phyloP scores from a whole-genome alignment of 441 rosid genomes.

The Macaranga tanarius region DNA sequence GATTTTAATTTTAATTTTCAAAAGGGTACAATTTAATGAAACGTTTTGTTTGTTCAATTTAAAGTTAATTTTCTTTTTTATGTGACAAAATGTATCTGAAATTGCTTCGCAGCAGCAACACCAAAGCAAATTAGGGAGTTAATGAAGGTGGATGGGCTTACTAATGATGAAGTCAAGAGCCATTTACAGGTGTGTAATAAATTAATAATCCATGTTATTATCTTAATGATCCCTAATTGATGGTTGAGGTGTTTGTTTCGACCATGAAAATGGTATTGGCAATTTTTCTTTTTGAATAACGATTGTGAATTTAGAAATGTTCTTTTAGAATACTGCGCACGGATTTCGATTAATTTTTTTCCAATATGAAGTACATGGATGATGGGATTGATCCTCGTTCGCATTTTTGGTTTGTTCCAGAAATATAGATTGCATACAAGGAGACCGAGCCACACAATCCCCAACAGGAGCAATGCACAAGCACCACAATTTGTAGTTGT shows the following conservation, averaged over 20 bases:
- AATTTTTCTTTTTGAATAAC: neutral
- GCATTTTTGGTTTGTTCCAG: conserved; percentile 35
- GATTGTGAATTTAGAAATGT: neutral
- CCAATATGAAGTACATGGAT: no score
- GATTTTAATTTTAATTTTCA: neutral
- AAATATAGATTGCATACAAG: conserved; percentile 90
- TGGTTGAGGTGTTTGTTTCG: no score
- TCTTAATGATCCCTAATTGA: no score
- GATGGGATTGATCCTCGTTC: neutral
- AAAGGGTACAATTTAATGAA: neutral
- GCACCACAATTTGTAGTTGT: conserved; percentile 84
- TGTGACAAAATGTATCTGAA: no score
- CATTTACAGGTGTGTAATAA: conserved; percentile 76
- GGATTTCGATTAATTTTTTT: neutral
- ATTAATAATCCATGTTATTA: neutral
- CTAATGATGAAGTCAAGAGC: conserved; percentile 96
- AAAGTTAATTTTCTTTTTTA: neutral
- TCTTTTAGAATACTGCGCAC: neutral
- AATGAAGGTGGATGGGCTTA: conserved; percentile 94
- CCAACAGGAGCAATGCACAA: conserved; percentile 43
- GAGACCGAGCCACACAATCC: conserved; percentile 58
- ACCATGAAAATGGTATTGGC: neutral
- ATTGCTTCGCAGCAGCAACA: conserved; percentile 58
- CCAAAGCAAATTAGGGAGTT: conserved; percentile 92
- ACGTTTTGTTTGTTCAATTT: neutral